A percentile compares a stretch with the other conserved stretches of the same genome.
These are phyloP conservation scores for Penicillium verrucosum DNA, from an alignment of 2,329 filamentous ascomycete species.

Conservation along the genomic window DNA sequence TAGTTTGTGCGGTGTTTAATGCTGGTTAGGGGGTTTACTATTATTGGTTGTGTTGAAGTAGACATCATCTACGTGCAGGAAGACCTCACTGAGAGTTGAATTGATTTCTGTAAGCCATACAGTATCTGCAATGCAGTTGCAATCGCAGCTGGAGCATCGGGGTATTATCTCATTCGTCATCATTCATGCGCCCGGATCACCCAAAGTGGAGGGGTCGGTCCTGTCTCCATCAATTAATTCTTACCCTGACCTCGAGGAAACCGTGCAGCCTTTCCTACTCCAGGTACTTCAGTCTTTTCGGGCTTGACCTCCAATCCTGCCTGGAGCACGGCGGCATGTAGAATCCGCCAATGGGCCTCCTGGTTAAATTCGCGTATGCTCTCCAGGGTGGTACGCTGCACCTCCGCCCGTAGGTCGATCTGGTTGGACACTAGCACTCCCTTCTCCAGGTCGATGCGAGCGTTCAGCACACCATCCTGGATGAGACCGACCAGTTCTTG, in stretches of 20 bases:
- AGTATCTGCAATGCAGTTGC: slow-evolving; percentile 5
- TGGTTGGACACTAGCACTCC: slow-evolving; percentile 71
- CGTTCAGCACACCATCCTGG: slow-evolving; percentile 65
- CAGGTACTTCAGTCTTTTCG: slow-evolving; percentile 12
- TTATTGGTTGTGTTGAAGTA: neutral
- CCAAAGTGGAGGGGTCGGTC: neutral
- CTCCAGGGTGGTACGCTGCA: slow-evolving; percentile 68
- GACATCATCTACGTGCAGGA: neutral
- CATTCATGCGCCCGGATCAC: slow-evolving; percentile 1
- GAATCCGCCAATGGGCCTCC: slow-evolving; percentile 70
- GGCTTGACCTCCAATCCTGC: slow-evolving; percentile 69
- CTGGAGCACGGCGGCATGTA: slow-evolving; percentile 71
- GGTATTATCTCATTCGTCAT: slow-evolving; percentile 27
- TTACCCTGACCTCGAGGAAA: neutral
- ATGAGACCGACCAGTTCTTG: slow-evolving; percentile 77
- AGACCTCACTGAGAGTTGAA: neutral
- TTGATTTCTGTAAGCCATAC: slow-evolving; percentile 2
- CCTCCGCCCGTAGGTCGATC: slow-evolving; percentile 61
- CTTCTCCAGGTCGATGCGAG: slow-evolving; percentile 80
- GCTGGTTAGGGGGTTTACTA: neutral
- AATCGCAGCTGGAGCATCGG: slow-evolving; percentile 3
- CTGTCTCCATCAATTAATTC: neutral
- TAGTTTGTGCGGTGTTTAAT: neutral
- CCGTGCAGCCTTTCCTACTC: neutral
- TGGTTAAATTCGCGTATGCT: slow-evolving; percentile 69